Evolutionary conservation across 2,329 filamentous ascomycete species (phyloP), one percentile per base, ranked within the genome.

Genomic region (Myriosclerotinia scirpicola): DNA sequence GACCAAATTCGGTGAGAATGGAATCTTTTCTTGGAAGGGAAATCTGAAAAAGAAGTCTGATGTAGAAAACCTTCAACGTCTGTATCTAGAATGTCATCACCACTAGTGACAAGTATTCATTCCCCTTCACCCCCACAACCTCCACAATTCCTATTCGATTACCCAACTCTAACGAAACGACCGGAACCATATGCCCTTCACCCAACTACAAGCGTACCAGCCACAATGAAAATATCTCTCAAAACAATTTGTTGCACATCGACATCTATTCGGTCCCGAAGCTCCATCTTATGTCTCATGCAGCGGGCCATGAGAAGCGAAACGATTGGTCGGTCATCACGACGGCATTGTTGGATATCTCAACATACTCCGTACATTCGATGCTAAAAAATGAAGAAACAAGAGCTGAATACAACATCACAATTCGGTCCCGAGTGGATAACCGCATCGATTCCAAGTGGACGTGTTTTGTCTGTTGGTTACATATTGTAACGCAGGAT

Each of bases 241-340:
- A 9, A 48, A 36, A 60, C 26, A 4, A 48, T 53, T 30, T 40
- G 59, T 62, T 62, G 59, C 59, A 62, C 8, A n/a, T 62, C 59
- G 59, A 62, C 46, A 62, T 52, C 22, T 52, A 26, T 22, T 62
- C 59, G 59, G 59, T 26, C 48, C 59, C 59, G 59, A 62, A 40
- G 12, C 7, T 12, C n/a, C n/a, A 40, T 53, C 59, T 15, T 26
- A 48, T 34, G n/a, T 36, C 56, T 36, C 12, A 20, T 15, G 30
- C 17, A 17, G 42, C 42, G 56, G 40, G 55, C 55, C 26, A 14
- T 46, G 20, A 15, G 56, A 48, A 17, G 56, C 12, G 42, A 60
- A 36, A 48, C 48, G 56, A 60, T 60, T 60, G 56, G 42, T 48
- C 56, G 42, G 42, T 59, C 36, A 36, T 36, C 11, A 38, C 42